A percentile compares a stretch with the other conserved stretches of the same genome.
Conservation (phyloP, 2,329 filamentous ascomycete genomes). For the Sphaceloma murrayae region DNA sequence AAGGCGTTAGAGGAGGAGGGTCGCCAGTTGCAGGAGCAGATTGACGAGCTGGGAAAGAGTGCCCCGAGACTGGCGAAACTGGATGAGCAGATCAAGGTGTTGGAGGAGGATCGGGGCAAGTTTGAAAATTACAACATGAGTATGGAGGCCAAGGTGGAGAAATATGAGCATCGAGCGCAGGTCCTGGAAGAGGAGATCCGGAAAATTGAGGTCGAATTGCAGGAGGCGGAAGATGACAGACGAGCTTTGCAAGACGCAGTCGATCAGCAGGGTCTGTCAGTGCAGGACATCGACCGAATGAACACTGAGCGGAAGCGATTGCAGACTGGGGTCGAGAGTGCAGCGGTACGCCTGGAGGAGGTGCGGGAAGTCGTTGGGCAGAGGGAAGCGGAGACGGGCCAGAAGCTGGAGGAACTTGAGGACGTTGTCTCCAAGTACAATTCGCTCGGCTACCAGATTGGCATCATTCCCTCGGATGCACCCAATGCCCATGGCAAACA, state of each 20-base stretch:
- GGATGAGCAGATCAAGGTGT: conserved; percentile 81
- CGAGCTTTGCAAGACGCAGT: conserved; percentile 71
- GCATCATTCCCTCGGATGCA: conserved; percentile 74
- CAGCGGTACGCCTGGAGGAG: conserved; percentile 68
- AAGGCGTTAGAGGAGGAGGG: conserved; percentile 81
- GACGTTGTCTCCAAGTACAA: conserved; percentile 85
- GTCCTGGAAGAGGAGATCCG: conserved; percentile 80
- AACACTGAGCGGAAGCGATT: conserved; percentile 87
- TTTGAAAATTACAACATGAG: conserved; percentile 90
- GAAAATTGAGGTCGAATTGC: conserved; percentile 64
- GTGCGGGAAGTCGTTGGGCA: conserved; percentile 72
- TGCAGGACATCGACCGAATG: conserved; percentile 99
- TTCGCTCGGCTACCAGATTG: conserved; percentile 85
- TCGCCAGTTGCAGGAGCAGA: conserved; percentile 67
- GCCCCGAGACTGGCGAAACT: conserved; percentile 74
- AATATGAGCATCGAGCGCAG: conserved; percentile 71
- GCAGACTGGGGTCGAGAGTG: conserved; percentile 76
- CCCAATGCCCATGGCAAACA: conserved; percentile 75
- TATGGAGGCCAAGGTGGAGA: conserved; percentile 76
- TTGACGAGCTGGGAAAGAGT: conserved; percentile 79
- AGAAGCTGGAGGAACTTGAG: conserved; percentile 86
- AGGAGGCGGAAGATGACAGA: conserved; percentile 74
- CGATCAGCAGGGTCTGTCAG: conserved; percentile 87
- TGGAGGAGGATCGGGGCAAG: conserved; percentile 89
- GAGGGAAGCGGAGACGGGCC: conserved; percentile 77